phyloP scores from a whole-genome alignment of 108 stramenopile species.

The Schizochytrium sp. region DNA sequence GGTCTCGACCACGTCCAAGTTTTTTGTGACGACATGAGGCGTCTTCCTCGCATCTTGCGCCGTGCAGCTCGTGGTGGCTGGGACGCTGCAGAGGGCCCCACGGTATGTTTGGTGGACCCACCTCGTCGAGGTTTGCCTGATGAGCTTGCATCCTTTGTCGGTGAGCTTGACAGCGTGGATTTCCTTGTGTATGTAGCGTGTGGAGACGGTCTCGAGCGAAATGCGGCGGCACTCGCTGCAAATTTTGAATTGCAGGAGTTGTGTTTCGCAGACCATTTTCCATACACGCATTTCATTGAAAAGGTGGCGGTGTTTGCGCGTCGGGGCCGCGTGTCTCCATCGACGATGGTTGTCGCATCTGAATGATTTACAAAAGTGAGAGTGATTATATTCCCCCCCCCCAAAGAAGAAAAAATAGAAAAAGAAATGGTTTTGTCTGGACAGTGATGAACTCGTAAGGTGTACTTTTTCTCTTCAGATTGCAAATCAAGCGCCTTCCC shows the following conservation, averaged over 20 bases:
- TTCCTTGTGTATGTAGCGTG: neutral
- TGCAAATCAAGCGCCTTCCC: too few relatives aligned
- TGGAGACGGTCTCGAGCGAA: slow-evolving; percentile 12
- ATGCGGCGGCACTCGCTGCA: neutral
- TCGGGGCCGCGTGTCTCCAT: too few relatives aligned
- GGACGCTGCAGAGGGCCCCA: neutral
- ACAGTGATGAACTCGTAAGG: too few relatives aligned
- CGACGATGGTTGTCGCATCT: too few relatives aligned
- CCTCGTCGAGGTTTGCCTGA: neutral
- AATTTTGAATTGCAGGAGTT: neutral
- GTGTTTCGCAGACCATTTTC: slow-evolving; percentile 2
- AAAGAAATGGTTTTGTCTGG: too few relatives aligned
- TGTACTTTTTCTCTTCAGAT: too few relatives aligned
- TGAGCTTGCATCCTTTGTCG: neutral
- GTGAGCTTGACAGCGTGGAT: neutral
- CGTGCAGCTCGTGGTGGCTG: neutral
- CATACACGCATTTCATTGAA: neutral
- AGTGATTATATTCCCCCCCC: too few relatives aligned
- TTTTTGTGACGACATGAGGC: neutral
- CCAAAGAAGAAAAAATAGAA: too few relatives aligned
- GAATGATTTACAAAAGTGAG: too few relatives aligned
- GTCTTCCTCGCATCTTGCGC: neutral
- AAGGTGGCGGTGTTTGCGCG: neutral
- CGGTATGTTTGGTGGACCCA: neutral
- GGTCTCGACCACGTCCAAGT: neutral